phyloP scores from a whole-genome alignment of 495 filamentous ascomycete species.

The Penicillium longicatenatum region DNA sequence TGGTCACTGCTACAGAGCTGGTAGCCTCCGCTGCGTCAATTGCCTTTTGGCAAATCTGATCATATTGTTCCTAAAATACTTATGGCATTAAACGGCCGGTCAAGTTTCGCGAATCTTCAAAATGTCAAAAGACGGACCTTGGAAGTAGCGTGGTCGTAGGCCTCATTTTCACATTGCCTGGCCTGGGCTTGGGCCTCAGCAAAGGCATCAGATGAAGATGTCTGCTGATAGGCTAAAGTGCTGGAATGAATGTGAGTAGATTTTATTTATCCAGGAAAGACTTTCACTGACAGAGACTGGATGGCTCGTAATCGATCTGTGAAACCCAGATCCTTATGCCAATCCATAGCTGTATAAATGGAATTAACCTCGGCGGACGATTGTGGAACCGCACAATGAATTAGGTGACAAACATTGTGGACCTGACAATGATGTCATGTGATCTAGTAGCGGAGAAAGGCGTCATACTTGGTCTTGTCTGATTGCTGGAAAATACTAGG shows the following conservation, averaged over 20 bases:
- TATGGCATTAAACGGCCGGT: not conserved
- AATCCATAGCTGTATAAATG: conserved; percentile 33
- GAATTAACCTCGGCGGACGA: not conserved
- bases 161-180: conserved; percentile 38
- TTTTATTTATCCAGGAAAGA: not conserved
- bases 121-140: conserved; percentile 23
- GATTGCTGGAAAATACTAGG: not conserved
- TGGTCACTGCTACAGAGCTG: conserved; percentile 20
- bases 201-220: conserved; percentile 38
- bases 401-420: conserved; percentile 2
- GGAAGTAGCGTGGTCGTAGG: conserved; percentile 43
- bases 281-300: conserved; percentile 43
- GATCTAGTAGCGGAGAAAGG: conserved; percentile 6
- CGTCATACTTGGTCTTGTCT: not conserved
- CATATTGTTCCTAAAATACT: conserved; percentile 48
- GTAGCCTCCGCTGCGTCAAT: conserved; percentile 39
- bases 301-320: conserved; percentile 52
- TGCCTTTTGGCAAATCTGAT: conserved; percentile 42
- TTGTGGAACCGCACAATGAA: conserved; percentile 5
- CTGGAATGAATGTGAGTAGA: conserved; percentile 34
- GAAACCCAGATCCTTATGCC: conserved; percentile 48
- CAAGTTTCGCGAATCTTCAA: too few species aligned
- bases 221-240: conserved; percentile 45
- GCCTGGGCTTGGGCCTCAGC: conserved; percentile 47
- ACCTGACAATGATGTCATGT: conserved; percentile 6